phyloP scores from a whole-genome alignment of 1,139 yeast genomes.

The Kodamaea fungicola region DNA sequence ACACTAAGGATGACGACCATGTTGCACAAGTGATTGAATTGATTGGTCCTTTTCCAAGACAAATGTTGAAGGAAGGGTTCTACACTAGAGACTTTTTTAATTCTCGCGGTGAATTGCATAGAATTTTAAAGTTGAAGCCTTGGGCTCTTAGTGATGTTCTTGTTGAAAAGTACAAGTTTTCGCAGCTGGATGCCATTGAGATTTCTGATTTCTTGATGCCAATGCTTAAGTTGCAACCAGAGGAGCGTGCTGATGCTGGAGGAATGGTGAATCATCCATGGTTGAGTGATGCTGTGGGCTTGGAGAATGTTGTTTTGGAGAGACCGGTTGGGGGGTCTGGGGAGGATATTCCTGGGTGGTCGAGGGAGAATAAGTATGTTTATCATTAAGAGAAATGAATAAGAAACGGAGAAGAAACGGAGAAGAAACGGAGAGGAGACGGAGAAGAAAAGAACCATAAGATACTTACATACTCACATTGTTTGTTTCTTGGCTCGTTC shows the following conservation, averaged over 20 bases:
- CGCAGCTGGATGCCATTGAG: conserved; percentile 28
- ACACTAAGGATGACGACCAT: conserved; percentile 49
- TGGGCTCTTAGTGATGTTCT: conserved; percentile 49
- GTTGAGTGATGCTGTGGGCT: conserved; percentile 30
- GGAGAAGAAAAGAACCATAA: too few relatives aligned
- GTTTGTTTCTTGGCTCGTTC: too few relatives aligned
- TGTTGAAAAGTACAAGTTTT: conserved; percentile 41
- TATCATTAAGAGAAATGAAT: too few relatives aligned
- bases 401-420: too few relatives aligned
- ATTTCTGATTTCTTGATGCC: conserved; percentile 58
- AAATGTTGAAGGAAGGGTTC: conserved; percentile 41
- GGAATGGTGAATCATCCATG: conserved; percentile 42
- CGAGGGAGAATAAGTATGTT: conserved; percentile 25
- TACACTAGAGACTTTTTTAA: conserved; percentile 45
- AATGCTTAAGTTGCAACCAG: conserved; percentile 71
- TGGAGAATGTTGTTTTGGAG: conserved; percentile 24
- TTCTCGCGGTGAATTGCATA: conserved; percentile 22
- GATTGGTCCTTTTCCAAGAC: conserved; percentile 42
- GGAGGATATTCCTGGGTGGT: conserved; percentile 78
- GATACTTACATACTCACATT: too few relatives aligned
- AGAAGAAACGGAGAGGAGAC: too few relatives aligned
- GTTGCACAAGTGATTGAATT: conserved; percentile 48
- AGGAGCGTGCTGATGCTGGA: conserved; percentile 51
- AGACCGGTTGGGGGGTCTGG: conserved; percentile 59
- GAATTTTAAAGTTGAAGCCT: conserved; percentile 40